phyloP scores from a whole-genome alignment of 306 rosid species.

The Trifolium repens region DNA sequence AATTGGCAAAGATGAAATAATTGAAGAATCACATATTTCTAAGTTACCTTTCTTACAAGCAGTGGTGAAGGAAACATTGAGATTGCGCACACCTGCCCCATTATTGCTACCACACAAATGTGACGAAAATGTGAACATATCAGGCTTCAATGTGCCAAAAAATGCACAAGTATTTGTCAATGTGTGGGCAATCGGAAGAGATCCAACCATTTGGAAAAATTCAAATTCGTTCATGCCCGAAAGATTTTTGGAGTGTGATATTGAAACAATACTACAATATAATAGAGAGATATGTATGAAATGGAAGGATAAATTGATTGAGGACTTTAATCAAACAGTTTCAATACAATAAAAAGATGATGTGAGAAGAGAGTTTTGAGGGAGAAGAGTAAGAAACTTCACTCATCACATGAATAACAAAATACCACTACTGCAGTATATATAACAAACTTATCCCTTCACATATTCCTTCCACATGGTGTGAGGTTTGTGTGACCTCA shows the following conservation, averaged over 20 bases:
- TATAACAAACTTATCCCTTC: no score
- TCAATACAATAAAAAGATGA: no score
- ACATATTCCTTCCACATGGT: no score
- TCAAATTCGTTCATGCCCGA: conserved; percentile 41
- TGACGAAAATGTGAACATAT: not conserved
- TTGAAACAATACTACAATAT: no score
- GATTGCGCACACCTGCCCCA: conserved; percentile 50
- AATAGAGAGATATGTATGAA: no score
- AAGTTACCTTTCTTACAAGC: conserved; percentile 41
- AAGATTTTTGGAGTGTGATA: conserved; percentile 22
- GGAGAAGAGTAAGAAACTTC: no score
- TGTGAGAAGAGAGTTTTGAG: no score
- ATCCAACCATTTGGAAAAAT: conserved; percentile 39
- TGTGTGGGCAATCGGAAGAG: conserved; percentile 52
- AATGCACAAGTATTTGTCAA: conserved; percentile 40
- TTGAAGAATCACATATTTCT: conserved; percentile 38
- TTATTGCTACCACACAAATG: conserved; percentile 37
- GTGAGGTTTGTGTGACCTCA: no score
- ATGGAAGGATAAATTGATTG: no score
- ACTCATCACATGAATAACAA: no score
- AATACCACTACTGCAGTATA: no score
- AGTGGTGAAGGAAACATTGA: conserved; percentile 44
- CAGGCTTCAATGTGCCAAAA: conserved; percentile 27
- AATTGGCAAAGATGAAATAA: not conserved
- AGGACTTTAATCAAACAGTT: no score